phyloP scores from a whole-genome alignment of 2,329 filamentous ascomycete species.

The Fusarium drepaniforme region DNA sequence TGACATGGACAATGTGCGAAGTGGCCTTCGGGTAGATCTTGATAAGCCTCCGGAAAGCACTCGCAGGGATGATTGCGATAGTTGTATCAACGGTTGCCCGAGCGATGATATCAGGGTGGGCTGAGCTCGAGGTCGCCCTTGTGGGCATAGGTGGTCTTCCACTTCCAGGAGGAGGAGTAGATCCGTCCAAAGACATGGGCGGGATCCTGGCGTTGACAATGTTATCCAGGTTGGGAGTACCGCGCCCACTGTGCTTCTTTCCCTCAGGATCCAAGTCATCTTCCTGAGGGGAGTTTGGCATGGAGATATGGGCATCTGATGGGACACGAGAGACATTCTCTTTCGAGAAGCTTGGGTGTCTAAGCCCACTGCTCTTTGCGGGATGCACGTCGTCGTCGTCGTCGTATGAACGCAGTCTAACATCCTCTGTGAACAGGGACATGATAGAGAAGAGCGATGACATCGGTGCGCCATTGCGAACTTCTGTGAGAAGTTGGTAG shows the following conservation, averaged over 20 bases:
- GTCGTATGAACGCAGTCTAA: constrained; percentile 82
- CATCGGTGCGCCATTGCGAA: constrained; percentile 98
- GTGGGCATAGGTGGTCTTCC: constrained; percentile 57
- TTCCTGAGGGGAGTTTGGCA: constrained; percentile 56
- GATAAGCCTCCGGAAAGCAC: constrained; percentile 92
- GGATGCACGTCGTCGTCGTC: constrained; percentile 54
- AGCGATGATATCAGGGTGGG: constrained; percentile 97
- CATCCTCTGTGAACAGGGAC: constrained; percentile 95
- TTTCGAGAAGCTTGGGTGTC: constrained; percentile 45
- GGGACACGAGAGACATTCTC: constrained; percentile 24
- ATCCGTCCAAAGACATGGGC: constrained; percentile 77
- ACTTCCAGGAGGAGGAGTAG: constrained; percentile 48
- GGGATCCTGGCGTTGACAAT: constrained; percentile 69
- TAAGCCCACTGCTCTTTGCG: constrained; percentile 43
- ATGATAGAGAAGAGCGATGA: constrained; percentile 98
- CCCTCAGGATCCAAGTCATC: constrained; percentile 30
- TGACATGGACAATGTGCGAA: constrained; percentile 97
- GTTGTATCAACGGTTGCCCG: constrained; percentile 96
- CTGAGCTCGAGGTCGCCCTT: constrained; percentile 74
- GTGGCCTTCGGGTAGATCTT: constrained; percentile 96
- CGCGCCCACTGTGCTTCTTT: constrained; percentile 29
- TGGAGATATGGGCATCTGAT: constrained; percentile 46
- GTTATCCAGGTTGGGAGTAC: constrained; percentile 22
- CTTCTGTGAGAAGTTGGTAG: constrained; percentile 95
- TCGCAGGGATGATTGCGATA: constrained; percentile 97